phyloP scores from a whole-genome alignment of 495 filamentous ascomycete genomes.

The Astrothelium macrocarpum region DNA sequence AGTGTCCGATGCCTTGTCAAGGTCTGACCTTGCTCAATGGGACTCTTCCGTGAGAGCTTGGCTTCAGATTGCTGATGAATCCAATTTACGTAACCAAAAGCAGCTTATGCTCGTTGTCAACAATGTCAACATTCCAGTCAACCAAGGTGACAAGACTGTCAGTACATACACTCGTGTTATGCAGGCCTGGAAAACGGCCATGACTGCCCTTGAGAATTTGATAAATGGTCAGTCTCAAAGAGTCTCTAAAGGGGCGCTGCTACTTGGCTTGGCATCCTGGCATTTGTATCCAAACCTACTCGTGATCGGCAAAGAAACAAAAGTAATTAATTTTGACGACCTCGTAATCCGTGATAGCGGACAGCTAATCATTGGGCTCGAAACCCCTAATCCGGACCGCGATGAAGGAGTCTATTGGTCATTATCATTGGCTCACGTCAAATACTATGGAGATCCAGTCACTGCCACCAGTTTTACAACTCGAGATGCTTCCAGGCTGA shows the following conservation, averaged over 20 bases:
- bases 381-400: not conserved
- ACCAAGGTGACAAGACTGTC: constrained; percentile 9
- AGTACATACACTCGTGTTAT: constrained; percentile 26
- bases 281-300: constrained; percentile 34
- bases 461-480: no score
- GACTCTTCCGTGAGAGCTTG: constrained; percentile 33
- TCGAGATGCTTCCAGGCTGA: no score
- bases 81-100: constrained; percentile 21
- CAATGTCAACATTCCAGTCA: constrained; percentile 27
- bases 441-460: constrained; percentile 18
- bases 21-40: constrained; percentile 29
- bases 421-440: constrained; percentile 21
- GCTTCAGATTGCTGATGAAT: constrained; percentile 27
- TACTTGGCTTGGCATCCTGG: constrained; percentile 33
- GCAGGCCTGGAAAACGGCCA: constrained; percentile 22
- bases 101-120: constrained; percentile 31
- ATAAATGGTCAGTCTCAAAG: constrained; percentile 23
- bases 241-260: constrained; percentile 18
- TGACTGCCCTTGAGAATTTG: constrained; percentile 22
- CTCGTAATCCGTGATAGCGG: constrained; percentile 14
- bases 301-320: constrained; percentile 4
- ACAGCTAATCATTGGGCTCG: constrained; percentile 19
- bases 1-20: constrained; percentile 9
- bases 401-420: constrained; percentile 22
- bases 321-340: constrained; percentile 17